phyloP scores from a whole-genome alignment of 1,139 yeast genomes.

The Sugiyamaella sp. region DNA sequence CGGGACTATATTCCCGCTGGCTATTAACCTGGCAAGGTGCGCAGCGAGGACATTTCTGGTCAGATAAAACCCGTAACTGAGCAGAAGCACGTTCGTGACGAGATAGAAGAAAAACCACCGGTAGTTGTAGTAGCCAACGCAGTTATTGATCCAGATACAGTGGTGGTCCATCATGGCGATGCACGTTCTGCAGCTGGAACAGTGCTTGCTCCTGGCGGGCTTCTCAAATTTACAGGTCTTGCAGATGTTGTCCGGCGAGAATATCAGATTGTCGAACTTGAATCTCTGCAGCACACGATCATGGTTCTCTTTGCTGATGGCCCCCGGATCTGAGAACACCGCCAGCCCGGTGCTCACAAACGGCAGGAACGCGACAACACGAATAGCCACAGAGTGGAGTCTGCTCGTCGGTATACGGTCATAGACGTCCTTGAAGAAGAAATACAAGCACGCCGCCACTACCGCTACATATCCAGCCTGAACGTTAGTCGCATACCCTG shows the following conservation, averaged over 20 bases:
- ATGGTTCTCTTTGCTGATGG: conserved; percentile 38
- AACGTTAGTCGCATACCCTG: conserved; percentile 39
- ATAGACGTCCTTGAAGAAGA: conserved; percentile 51
- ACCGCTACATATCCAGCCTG: conserved; percentile 50
- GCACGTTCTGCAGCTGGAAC: conserved; percentile 72
- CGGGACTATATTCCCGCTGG: conserved; percentile 1
- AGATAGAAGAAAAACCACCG: conserved; percentile 70
- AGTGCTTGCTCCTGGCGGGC: conserved; percentile 91
- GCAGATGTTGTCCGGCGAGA: conserved; percentile 50
- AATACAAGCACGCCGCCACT: conserved; percentile 50
- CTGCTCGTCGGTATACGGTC: conserved; percentile 36
- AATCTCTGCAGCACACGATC: conserved; percentile 40
- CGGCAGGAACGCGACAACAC: conserved; percentile 42
- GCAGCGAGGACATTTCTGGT: conserved; percentile 42
- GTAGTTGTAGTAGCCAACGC: conserved; percentile 79
- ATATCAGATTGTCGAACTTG: conserved; percentile 61
- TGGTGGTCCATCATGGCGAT: conserved; percentile 81
- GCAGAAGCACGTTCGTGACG: conserved; percentile 54
- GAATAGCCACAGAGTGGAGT: conserved; percentile 31
- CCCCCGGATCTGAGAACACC: conserved; percentile 62
- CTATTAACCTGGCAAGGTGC: conserved; percentile 21
- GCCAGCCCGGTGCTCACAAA: conserved; percentile 51
- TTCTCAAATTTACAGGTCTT: conserved; percentile 68
- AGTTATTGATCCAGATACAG: conserved; percentile 93
- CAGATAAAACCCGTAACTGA: conserved; percentile 62